These are phyloP conservation scores for Linnemannia elongata DNA, from an alignment of 192 early-diverging fungal species.

Conservation along the genomic window DNA sequence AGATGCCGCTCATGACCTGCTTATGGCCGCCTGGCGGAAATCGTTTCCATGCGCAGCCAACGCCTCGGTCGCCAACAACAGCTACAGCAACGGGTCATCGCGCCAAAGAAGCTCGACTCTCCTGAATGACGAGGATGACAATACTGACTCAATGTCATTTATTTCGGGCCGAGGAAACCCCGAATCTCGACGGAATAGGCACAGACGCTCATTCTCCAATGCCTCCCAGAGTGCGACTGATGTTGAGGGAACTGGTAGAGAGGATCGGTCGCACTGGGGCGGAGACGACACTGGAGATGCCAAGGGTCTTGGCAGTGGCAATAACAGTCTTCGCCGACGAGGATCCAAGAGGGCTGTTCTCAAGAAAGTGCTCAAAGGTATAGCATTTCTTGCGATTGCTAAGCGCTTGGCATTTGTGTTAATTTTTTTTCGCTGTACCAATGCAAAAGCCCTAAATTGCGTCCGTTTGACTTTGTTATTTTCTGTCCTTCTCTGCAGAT, in stretches of 20 bases:
- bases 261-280: constrained; percentile 10
- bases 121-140: constrained; percentile 32
- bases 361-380: constrained; percentile 41
- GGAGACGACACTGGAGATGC: constrained; percentile 21
- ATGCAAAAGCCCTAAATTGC: neutral
- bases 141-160: constrained; percentile 37
- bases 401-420: neutral
- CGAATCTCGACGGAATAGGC: constrained; percentile 38
- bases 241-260: constrained; percentile 10
- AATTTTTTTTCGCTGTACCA: neutral
- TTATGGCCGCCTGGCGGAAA: constrained; percentile 75
- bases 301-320: neutral
- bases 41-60: constrained; percentile 53
- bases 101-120: constrained; percentile 17
- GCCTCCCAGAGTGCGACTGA: constrained; percentile 32
- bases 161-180: constrained; percentile 26
- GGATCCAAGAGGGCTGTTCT: constrained; percentile 43
- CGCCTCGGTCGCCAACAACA: constrained; percentile 17
- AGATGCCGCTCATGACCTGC: constrained; percentile 80
- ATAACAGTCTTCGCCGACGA: constrained; percentile 21
- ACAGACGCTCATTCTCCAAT: constrained; percentile 43
- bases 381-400: neutral
- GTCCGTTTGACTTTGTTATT: neutral
- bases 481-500: constrained; percentile 6
- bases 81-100: neutral